These are phyloP conservation scores for Grifola frondosa DNA, from an alignment of 1,284 basidiomycete species.

Conservation along the genomic window DNA sequence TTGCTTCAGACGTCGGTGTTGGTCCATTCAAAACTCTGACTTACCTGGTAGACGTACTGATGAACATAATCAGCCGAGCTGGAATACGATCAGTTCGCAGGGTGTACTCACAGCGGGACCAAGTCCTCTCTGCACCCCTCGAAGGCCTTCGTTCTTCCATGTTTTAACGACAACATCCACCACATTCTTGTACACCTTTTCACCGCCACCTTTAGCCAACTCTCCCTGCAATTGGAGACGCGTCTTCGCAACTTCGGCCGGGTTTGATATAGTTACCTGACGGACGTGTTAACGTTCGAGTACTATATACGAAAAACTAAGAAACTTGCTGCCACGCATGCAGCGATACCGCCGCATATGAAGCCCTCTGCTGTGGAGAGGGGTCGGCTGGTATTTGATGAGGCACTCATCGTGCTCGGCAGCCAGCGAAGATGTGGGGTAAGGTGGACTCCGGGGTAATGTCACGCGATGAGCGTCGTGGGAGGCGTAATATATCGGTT, in stretches of 20 bases:
- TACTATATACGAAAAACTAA: neutral
- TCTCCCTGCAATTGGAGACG: slow-evolving; percentile 94
- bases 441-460: too few species aligned
- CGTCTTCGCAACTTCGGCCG: slow-evolving; percentile 92
- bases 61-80: slow-evolving; percentile 3
- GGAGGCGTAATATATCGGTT: slow-evolving; percentile 5
- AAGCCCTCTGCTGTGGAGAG: slow-evolving; percentile 79
- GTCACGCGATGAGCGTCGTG: neutral
- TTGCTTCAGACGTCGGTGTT: slow-evolving; percentile 2
- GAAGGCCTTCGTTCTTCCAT: slow-evolving; percentile 87
- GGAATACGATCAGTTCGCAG: neutral
- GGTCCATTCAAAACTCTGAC: slow-evolving; percentile 1
- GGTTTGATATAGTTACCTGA: slow-evolving; percentile 82
- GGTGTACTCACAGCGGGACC: slow-evolving; percentile 75
- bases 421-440: too few species aligned
- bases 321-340: slow-evolving; percentile 74
- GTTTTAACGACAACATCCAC: slow-evolving; percentile 89
- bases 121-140: slow-evolving; percentile 89
- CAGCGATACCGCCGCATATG: slow-evolving; percentile 83
- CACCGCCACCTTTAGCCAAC: slow-evolving; percentile 70
- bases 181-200: slow-evolving; percentile 86
- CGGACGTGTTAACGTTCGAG: slow-evolving; percentile 4
- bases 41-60: slow-evolving; percentile 91
- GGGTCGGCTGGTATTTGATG: slow-evolving; percentile 24
- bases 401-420: slow-evolving; percentile 20